A percentile compares a stretch with the other conserved stretches of the same genome.
phyloP scores from a whole-genome alignment of 2,329 filamentous ascomycete genomes.

The Lachnellula willkommii region DNA sequence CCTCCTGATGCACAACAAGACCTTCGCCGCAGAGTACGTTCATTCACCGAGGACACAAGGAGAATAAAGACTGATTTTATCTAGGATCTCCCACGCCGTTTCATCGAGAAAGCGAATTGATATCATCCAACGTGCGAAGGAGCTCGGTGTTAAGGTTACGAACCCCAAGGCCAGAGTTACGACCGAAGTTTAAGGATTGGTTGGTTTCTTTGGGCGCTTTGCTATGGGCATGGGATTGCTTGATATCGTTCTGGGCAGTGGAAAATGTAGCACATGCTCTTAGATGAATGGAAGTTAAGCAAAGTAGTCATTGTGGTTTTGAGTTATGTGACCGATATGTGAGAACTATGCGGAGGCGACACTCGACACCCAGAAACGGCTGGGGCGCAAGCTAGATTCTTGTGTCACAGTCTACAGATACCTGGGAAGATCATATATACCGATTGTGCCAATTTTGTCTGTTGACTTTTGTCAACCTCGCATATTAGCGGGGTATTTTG shows the following conservation, averaged over 20 bases:
- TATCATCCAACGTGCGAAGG: conserved; percentile 95
- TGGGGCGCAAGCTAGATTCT: background rate
- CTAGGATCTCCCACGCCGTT: conserved; percentile 93
- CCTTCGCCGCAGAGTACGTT: conserved; percentile 95
- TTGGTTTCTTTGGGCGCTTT: conserved; percentile 28
- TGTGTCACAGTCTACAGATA: background rate
- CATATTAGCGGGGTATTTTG: no score
- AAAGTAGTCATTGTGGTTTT: conserved; percentile 8
- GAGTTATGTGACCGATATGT: background rate
- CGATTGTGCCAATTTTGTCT: no score
- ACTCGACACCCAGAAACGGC: no score
- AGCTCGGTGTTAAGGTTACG: conserved; percentile 98
- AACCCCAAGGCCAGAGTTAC: conserved; percentile 99
- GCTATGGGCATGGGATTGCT: conserved; percentile 31
- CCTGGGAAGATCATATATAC: no score
- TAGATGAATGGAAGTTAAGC: conserved; percentile 30
- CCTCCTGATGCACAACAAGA: conserved; percentile 99
- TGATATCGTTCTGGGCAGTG: conserved; percentile 28
- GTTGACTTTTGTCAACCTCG: no score
- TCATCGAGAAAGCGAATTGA: conserved; percentile 98
- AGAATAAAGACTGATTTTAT: conserved; percentile 33
- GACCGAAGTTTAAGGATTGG: conserved; percentile 67
- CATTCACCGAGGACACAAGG: background rate
- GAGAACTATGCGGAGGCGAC: background rate
- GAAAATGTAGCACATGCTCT: conserved; percentile 31